Base-by-base conservation (phyloP, 805 yeast species). In the Pichia rugopelliculosa region DNA sequence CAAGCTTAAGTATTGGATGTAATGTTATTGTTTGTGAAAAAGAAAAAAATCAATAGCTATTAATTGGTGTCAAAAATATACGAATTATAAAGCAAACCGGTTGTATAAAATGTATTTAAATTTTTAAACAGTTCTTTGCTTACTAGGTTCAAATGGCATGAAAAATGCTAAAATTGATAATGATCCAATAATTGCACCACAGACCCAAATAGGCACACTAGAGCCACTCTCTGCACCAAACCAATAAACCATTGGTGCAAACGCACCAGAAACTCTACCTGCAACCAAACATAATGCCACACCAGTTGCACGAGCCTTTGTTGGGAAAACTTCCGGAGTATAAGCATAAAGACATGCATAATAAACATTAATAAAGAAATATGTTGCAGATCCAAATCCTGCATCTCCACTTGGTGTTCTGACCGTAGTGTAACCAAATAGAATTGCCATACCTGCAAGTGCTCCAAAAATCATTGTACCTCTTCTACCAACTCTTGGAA, bases 341-440 rank as follows among this genome's bases (percentile, higher is more conserved):
- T 78, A 80, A 5, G 85, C 86, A 56, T 79, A 81, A 20, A 81
- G 62, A 21, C 76, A 74, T 5, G 80, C 83, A 58, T 77, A 80
- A 57, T 76, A 76, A 47, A 78, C 67, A 60, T 72, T 68, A 49
- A 72, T 56, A 48, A 69, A 67, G 58, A 73, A 61, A 50, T 75
- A 77, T 18, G 82, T 76, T 33, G 74, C 73, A 12, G 75, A 62
- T 33, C 70, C 66, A 44, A 73, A 68, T 6, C 72, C 75, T 42
- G 82, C 79, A 58, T 77, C 79, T 66, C 71, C 78, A 6, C 73
- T 65, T 41, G 76, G 67, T 0, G 80, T 72, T 59, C 74, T 72
- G 12, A 80, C 81, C 3, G 82, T 76, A 13, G 87, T 81, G 53
- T 82, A 80, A 41, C 80, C 80, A 56, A 80, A 80, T 48, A 82